Evolutionary conservation across 345 rosid genomes (phyloP), one percentile per base, ranked within the genome.

Genomic region (Corymbia maculata): DNA sequence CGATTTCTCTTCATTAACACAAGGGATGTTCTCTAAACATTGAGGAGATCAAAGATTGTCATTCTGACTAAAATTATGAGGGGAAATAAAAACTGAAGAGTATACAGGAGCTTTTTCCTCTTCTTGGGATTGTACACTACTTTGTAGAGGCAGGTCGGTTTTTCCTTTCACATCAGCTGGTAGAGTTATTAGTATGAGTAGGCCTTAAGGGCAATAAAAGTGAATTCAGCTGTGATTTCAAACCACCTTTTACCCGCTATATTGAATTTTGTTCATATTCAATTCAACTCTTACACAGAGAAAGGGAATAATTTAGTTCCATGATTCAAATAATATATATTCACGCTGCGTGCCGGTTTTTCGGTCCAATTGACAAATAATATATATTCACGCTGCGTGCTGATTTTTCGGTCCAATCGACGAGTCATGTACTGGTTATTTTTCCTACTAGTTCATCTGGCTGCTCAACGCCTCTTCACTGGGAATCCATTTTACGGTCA

Each of bases 1-100:
- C 24, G 99, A 98, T 93, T 98, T 98, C 94, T 97, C 99, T 42
- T 96, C 98, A 22, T 89, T 97, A 92, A 98, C 97, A 79, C 94
- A 95, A 91, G 99, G 98, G 88, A 92, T 97, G 97, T 98, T 98
- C 90, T 59, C 96, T 19, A 98, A 96, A 94, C 95, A 91, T 61
- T 97, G 89, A 92, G 66, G n/a, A 85, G 45, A 52, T 52, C 55
- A 51, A 85, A 85, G n/a, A 57, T 32, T 57, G 44, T 26, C 68
- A 75, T 36, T 75, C 49, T 28, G 1, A 21, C 84, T 75, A 75
- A 75, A 75, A 42, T 75, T 21, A 42, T 42, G 84, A 75, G 84
- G 13, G 42, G 10, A 42, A n/a, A 75, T 19, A 75, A 61, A 36
- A 70, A 75, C 26, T 1, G 2, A 75, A 75, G 84, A 75, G 49